Base-by-base conservation (phyloP, 73 alveolate species). In the Paramecium primaurelia region DNA sequence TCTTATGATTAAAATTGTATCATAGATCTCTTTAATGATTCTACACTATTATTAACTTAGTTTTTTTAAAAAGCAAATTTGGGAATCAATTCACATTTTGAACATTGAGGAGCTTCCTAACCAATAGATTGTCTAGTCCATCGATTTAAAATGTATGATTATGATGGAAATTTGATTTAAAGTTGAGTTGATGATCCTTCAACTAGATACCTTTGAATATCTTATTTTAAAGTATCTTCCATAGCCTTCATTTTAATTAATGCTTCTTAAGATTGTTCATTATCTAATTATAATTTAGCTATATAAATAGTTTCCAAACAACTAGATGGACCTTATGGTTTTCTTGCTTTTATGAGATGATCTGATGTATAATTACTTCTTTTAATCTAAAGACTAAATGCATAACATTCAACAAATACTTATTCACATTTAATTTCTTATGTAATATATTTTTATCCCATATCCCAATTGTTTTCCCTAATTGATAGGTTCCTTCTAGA, bases 251-350 rank as follows among this genome's bases (percentile, higher is more conserved):
- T 42, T 45, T 80, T 80, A 20, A 32, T n/a, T 10, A 45, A 2
- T 2, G 34, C 28, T 8, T 80, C 49, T 0, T 20, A 20, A 6
- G 59, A 45, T 45, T 80, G n/a, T 22, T 80, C 91, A 80, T 80
- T 42, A 11, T 80, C 91, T 25, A 80, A 49, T 49, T 80, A 18
- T 22, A 80, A 40, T 25, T 80, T 80, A 8, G 91, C 91, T n/a
- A 80, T 80, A 47, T 80, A 80, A 44, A 80, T 80, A 0, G 91
- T 80, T 26, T 80, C 91, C 14, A 80, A 80, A 80, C 91, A 80
- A 49, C 91, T 80, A 0, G 91, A 80, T 11, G 87, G 87, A 6
- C 87, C 91, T 80, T 80, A 36, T 8, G 77, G 91, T 47, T 80
- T 80, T 44, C 71, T 47, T 22, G 77, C 73, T 47, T 47, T 80